phyloP scores from a whole-genome alignment of 192 early-diverging fungal species.

The Backusella luteola region DNA sequence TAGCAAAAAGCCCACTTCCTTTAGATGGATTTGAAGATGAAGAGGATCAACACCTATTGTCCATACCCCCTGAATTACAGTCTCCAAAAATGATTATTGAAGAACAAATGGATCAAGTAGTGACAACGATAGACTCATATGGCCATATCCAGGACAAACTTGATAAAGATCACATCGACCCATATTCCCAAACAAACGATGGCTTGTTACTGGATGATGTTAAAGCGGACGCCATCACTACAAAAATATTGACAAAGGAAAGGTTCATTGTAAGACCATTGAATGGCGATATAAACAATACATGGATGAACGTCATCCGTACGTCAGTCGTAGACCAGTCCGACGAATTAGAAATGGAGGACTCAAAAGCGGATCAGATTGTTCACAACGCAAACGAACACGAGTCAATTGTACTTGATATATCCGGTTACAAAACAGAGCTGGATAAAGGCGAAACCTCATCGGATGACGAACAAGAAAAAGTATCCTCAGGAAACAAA shows the following conservation, averaged over 20 bases:
- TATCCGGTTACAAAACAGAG: constrained; percentile 52
- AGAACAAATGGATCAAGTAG: constrained; percentile 37
- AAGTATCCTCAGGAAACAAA: not conserved
- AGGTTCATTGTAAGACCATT: constrained; percentile 32
- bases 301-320: constrained; percentile 28
- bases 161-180: not conserved
- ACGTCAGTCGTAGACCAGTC: not conserved
- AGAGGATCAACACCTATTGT: constrained; percentile 2
- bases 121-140: constrained; percentile 27
- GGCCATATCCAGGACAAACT: not conserved
- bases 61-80: constrained; percentile 26
- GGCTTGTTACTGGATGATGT: constrained; percentile 23
- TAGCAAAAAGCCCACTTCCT: not conserved
- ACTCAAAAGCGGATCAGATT: constrained; percentile 2
- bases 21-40: constrained; percentile 31
- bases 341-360: not conserved
- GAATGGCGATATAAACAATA: constrained; percentile 23
- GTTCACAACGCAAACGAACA: constrained; percentile 38
- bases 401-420: constrained; percentile 48
- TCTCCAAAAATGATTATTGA: constrained; percentile 36
- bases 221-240: constrained; percentile 23
- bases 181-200: constrained; percentile 27
- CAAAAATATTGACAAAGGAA: constrained; percentile 32
- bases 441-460: not conserved
- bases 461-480: constrained; percentile 15